phyloP scores from a whole-genome alignment of 495 filamentous ascomycete genomes.

The Tricharina praecox region DNA sequence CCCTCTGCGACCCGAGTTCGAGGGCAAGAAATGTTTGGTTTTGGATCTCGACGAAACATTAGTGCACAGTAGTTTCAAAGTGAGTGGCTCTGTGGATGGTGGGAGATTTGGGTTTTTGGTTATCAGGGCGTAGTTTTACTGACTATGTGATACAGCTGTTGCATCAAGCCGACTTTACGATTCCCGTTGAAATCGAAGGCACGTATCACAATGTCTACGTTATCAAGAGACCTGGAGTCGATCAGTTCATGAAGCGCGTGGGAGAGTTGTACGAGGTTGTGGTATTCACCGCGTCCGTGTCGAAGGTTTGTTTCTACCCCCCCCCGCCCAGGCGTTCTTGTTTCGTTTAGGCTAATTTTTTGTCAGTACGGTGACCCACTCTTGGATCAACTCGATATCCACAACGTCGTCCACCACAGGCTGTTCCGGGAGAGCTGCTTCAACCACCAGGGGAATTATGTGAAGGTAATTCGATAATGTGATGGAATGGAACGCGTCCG shows the following conservation, averaged over 20 bases:
- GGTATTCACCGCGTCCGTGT: conserved; percentile 96
- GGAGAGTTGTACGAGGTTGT: conserved; percentile 97
- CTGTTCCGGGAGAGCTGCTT: conserved; percentile 97
- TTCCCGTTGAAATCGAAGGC: conserved; percentile 96
- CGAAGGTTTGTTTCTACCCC: conserved; percentile 48
- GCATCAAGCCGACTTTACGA: conserved; percentile 96
- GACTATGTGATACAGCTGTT: conserved; percentile 61
- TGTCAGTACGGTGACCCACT: conserved; percentile 85
- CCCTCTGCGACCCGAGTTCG: conserved; percentile 55
- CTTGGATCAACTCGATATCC: conserved; percentile 92
- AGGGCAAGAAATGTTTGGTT: conserved; percentile 82
- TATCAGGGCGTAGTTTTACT: no score
- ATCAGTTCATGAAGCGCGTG: conserved; percentile 96
- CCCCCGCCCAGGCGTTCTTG: no score
- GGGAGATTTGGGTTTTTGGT: conserved; percentile 5
- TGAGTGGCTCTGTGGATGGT: conserved; percentile 30
- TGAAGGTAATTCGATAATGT: conserved; percentile 46
- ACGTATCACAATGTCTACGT: conserved; percentile 99
- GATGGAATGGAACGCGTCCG: conserved; percentile 6
- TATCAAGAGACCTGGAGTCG: conserved; percentile 92
- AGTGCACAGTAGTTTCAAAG: conserved; percentile 99
- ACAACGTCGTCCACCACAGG: conserved; percentile 88
- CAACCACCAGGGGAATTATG: conserved; percentile 98
- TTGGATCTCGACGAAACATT: conserved; percentile 96
- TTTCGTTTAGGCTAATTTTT: not conserved